Evolutionary conservation across 257 asterid species (phyloP).

Genomic region (Penstemon newberryi): DNA sequence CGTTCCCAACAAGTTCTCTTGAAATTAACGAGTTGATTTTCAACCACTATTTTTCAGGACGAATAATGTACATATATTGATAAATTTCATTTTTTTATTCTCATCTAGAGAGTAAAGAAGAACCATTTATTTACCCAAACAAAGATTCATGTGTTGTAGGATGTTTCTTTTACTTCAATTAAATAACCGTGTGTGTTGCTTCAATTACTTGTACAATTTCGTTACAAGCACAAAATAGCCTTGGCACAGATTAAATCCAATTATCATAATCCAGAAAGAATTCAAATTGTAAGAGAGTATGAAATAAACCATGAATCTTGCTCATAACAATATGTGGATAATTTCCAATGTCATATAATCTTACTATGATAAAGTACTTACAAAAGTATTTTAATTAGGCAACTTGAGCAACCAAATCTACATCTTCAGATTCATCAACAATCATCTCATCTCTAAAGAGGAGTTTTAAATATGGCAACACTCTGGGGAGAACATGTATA

Average conservation of each 20-base stretch:
- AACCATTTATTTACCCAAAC: no score
- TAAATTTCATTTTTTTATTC: no score
- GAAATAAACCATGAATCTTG: background rate
- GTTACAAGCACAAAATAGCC: background rate
- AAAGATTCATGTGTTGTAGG: no score
- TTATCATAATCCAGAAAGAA: background rate
- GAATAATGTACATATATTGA: no score
- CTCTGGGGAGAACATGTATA: conserved; percentile 72
- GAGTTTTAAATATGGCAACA: conserved; percentile 76
- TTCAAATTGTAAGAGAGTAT: background rate
- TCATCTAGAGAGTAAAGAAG: no score
- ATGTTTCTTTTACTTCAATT: no score
- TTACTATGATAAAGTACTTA: background rate
- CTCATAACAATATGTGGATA: background rate
- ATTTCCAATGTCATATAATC: background rate
- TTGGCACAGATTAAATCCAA: background rate
- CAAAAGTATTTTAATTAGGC: conserved; percentile 27
- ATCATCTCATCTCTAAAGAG: conserved; percentile 70
- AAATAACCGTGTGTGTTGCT: no score
- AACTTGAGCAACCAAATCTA: conserved; percentile 38
- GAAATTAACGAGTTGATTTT: no score
- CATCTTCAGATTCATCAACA: conserved; percentile 72
- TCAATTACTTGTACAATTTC: background rate
- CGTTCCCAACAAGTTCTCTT: no score
- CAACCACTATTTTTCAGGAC: no score